Percentiles rank a stretch among this genome's conserved stretches.
These are phyloP conservation scores for Thuidium tamariscinum DNA, from an alignment of 225 moss, liverwort and hornwort species.

Conservation along the genomic window DNA sequence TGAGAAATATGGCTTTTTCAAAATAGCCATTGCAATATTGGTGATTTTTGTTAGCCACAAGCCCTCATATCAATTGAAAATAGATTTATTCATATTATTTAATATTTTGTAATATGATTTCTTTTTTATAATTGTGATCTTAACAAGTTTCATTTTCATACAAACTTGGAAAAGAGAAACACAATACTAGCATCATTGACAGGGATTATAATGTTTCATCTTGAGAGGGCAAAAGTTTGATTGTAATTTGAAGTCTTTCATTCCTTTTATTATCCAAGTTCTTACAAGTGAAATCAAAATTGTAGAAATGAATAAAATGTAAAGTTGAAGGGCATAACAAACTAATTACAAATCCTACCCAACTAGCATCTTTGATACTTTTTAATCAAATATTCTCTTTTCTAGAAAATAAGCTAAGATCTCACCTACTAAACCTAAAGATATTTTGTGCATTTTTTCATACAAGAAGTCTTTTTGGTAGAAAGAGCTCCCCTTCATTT, in stretches of 20 bases:
- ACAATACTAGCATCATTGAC: neutral
- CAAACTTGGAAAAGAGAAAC: neutral
- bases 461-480: neutral
- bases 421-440: rapidly evolving
- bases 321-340: neutral
- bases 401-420: too few relatives aligned
- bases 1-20: too few relatives aligned
- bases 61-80: too few relatives aligned
- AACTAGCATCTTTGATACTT: rapidly evolving
- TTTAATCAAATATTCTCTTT: rapidly evolving
- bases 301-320: neutral
- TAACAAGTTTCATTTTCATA: neutral
- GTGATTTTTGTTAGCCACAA: too few relatives aligned
- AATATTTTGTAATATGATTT: too few relatives aligned
- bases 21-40: too few relatives aligned
- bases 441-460: rapidly evolving
- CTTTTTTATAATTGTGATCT: neutral
- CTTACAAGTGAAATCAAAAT: neutral
- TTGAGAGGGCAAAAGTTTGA: neutral
- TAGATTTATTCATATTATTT: too few relatives aligned
- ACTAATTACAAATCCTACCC: rapidly evolving
- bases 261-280: rapidly evolving
- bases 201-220: neutral
- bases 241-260: neutral
- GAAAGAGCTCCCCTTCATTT: neutral